Evolutionary conservation across 2,329 filamentous ascomycete species (phyloP), one percentile per base, ranked within the genome.

Genomic region (Penicillium hordei): DNA sequence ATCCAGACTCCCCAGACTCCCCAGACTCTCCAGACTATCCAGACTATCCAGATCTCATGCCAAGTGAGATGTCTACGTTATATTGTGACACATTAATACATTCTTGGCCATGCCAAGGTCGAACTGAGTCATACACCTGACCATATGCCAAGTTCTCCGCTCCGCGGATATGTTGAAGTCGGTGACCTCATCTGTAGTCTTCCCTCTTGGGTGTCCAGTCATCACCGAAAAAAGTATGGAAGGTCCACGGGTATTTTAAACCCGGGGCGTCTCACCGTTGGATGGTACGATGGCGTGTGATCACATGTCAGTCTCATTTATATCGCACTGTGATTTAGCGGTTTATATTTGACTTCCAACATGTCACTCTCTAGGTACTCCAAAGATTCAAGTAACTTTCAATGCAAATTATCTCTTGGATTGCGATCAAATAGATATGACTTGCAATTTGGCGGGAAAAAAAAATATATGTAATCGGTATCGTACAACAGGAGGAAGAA

Each of bases 391-490:
- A 31, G 5, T 15, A 23, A 34, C 13, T 23, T 25, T n/a, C 31
- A 25, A 42, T 46, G 57, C 39, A 53, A 60, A 64, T 23, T 55
- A 12, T 52, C 43, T 10, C 15, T 52, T 15, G 33, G 13, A 55
- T 60, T 48, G 58, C 34, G 60, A 59, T 59, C 57, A 57, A 62
- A 62, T 49, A 64, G 55, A 59, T 65, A 59, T 60, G 59, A 59
- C 58, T 69, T 69, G 63, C 64, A 68, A 61, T 64, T 43, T 57
- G 43, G 31, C 51, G 27, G 6, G 15, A 48, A 42, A 23, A 33
- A 57, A 21, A 57, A 57, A 10, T 23, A 51, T n/a, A n/a, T n/a
- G n/a, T n/a, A 46, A 60, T 59, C 55, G 57, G 58, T 61, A 65
- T 68, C 60, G 57, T 66, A 68, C 62, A 64, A 42, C 38, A 48